phyloP scores from a whole-genome alignment of 768 basidiomycete genomes.

The Boletus tomentosulus region DNA sequence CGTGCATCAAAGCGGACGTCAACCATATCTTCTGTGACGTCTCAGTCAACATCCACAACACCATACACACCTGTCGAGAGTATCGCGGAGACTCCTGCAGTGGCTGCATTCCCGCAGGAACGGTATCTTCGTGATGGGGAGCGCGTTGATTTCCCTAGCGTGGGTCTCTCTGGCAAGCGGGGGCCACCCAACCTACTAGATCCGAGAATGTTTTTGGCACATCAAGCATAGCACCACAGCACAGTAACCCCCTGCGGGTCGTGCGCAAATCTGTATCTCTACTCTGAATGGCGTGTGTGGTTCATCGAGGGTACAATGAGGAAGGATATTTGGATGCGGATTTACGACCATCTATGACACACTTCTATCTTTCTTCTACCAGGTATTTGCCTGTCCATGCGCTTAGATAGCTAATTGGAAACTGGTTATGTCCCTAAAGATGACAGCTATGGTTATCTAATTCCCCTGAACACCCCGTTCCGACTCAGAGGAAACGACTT shows the following conservation, averaged over 20 bases:
- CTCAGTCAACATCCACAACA: slow-evolving; percentile 46
- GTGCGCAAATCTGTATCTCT: background rate
- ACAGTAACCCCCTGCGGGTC: background rate
- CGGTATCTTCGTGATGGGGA: slow-evolving; percentile 27
- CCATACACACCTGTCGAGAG: slow-evolving; percentile 35
- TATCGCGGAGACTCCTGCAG: slow-evolving; percentile 24
- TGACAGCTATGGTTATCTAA: too few relatives aligned
- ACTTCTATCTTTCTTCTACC: background rate
- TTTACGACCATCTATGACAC: background rate
- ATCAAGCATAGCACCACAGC: slow-evolving; percentile 5
- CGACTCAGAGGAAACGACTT: too few relatives aligned
- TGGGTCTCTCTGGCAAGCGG: slow-evolving; percentile 32
- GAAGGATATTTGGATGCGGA: background rate
- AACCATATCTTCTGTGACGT: slow-evolving; percentile 37
- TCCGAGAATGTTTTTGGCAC: slow-evolving; percentile 39
- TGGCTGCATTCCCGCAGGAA: slow-evolving; percentile 27
- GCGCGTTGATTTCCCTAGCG: slow-evolving; percentile 34
- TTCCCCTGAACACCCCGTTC: too few relatives aligned
- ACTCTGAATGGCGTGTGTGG: background rate
- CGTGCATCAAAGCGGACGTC: slow-evolving; percentile 31
- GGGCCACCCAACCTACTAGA: slow-evolving; percentile 33
- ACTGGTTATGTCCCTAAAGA: background rate
- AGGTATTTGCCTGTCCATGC: background rate
- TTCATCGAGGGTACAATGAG: background rate
- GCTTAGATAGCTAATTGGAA: background rate